These are phyloP conservation scores for Hevea brasiliensis DNA, from an alignment of 345 rosid species.

Conservation along the genomic window DNA sequence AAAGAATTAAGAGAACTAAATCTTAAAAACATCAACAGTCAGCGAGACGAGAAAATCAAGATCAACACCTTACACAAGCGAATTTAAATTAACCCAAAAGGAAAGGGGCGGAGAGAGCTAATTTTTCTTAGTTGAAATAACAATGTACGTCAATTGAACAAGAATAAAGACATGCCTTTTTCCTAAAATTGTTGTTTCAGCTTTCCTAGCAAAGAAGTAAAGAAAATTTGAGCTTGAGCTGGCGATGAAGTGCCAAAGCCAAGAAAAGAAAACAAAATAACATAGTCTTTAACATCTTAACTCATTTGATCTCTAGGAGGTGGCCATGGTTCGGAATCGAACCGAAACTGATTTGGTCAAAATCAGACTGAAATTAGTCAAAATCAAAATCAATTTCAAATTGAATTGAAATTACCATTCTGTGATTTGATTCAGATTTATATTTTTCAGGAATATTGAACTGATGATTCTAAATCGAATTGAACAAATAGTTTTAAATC, in stretches of 20 bases:
- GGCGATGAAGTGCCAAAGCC: slow-evolving; percentile 12
- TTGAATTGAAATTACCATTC: too few species aligned
- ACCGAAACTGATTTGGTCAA: too few species aligned
- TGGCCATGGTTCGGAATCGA: too few species aligned
- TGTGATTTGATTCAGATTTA: too few species aligned
- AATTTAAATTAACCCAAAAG: background rate
- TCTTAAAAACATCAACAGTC: background rate
- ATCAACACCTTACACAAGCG: background rate
- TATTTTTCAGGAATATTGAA: too few species aligned
- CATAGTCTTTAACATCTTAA: background rate
- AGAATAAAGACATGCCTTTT: background rate
- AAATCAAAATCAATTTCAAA: too few species aligned
- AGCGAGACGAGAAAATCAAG: too few species aligned
- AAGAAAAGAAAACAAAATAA: background rate
- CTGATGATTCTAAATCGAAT: too few species aligned
- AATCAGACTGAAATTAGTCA: too few species aligned
- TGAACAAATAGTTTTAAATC: too few species aligned
- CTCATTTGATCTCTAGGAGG: too few species aligned
- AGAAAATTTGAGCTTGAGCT: background rate
- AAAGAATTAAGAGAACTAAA: background rate
- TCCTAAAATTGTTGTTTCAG: background rate
- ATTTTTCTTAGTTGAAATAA: background rate
- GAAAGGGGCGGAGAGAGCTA: background rate
- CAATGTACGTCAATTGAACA: too few species aligned
- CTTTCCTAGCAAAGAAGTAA: slow-evolving; percentile 7